These are phyloP conservation scores for Wickerhamia fluorescens DNA, from an alignment of 805 yeast species.

Conservation along the genomic window DNA sequence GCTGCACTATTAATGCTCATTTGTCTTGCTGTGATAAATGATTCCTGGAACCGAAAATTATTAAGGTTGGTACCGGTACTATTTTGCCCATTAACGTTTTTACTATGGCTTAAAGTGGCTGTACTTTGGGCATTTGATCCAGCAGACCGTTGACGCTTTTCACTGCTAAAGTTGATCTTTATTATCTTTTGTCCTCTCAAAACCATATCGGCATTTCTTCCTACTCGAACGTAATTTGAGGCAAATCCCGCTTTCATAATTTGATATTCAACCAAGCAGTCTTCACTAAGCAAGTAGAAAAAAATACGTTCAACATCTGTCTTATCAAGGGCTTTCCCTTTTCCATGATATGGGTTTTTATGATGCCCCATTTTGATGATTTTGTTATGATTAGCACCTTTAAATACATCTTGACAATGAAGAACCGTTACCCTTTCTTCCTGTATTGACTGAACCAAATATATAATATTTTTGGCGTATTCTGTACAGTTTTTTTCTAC, in stretches of 20 bases:
- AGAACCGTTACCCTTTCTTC: constrained; percentile 61
- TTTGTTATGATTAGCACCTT: constrained; percentile 62
- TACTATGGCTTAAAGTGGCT: constrained; percentile 1
- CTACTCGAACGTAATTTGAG: constrained; percentile 61
- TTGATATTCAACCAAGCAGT: constrained; percentile 63
- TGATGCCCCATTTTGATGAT: constrained; percentile 60
- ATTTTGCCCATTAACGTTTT: not conserved
- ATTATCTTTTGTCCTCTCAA: constrained; percentile 39
- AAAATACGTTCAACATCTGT: constrained; percentile 76
- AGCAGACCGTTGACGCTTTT: constrained; percentile 4
- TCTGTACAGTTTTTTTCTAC: constrained; percentile 63
- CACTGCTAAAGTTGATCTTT: constrained; percentile 43
- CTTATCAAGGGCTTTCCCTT: constrained; percentile 57
- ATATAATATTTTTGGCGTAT: constrained; percentile 51
- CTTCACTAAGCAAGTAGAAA: constrained; percentile 64
- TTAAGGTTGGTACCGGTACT: constrained; percentile 5
- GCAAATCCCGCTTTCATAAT: constrained; percentile 78
- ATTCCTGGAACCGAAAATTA: constrained; percentile 15
- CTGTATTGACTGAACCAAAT: constrained; percentile 51
- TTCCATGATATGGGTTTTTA: constrained; percentile 55
- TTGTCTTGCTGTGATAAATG: constrained; percentile 19
- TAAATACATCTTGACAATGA: constrained; percentile 76
- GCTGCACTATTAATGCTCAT: too few species aligned
- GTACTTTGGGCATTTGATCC: constrained; percentile 2
- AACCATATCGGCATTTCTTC: constrained; percentile 47